These are phyloP conservation scores for Yarrowia sp. DNA, from an alignment of 805 yeast species.

Conservation along the genomic window DNA sequence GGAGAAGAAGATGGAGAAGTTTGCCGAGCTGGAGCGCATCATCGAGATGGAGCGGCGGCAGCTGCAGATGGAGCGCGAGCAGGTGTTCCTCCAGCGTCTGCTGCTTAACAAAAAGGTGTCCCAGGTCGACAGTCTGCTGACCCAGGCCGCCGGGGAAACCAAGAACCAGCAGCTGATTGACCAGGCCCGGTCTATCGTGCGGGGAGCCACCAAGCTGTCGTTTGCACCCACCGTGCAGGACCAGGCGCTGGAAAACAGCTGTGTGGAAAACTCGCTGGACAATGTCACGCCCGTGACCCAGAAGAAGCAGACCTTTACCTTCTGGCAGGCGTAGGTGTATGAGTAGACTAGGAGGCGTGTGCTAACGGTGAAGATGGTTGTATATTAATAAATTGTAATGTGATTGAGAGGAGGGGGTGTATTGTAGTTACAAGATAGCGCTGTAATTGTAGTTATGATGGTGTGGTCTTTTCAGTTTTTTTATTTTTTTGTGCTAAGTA, in stretches of 20 bases:
- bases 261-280: slow-evolving; percentile 39
- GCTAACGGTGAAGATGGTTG: slow-evolving; percentile 30
- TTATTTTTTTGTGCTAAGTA: too few relatives aligned
- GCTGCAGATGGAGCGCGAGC: slow-evolving; percentile 53
- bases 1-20: slow-evolving; percentile 71
- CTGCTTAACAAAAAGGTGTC: slow-evolving; percentile 65
- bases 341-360: background rate
- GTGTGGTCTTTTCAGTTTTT: too few relatives aligned
- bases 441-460: too few relatives aligned
- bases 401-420: background rate
- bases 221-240: slow-evolving; percentile 36
- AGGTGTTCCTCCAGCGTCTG: slow-evolving; percentile 71
- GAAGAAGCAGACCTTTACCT: slow-evolving; percentile 30
- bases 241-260: slow-evolving; percentile 28
- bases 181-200: slow-evolving; percentile 30
- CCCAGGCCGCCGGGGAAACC: slow-evolving; percentile 55
- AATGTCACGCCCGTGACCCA: slow-evolving; percentile 29
- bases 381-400: slow-evolving; percentile 33
- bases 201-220: slow-evolving; percentile 37
- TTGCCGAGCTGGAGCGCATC: slow-evolving; percentile 69
- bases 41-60: slow-evolving; percentile 55
- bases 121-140: slow-evolving; percentile 60
- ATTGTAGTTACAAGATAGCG: too few relatives aligned
- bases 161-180: slow-evolving; percentile 23
- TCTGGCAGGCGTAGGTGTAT: slow-evolving; percentile 25